phyloP scores from a whole-genome alignment of 1,139 yeast species.

The Pichia sp. region DNA sequence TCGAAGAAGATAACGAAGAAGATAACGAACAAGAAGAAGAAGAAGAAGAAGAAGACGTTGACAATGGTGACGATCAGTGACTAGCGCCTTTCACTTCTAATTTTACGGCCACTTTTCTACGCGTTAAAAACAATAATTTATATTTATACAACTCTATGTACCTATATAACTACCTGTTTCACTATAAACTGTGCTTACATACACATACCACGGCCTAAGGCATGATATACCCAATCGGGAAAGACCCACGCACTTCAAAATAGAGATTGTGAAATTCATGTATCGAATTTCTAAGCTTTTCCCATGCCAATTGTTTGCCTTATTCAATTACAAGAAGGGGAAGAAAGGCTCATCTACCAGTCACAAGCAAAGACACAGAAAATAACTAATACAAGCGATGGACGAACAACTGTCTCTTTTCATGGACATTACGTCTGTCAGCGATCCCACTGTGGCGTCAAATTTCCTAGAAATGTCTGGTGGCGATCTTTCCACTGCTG shows the following conservation, averaged over 20 bases:
- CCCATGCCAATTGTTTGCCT: neutral
- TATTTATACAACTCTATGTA: neutral
- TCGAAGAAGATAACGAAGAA: neutral
- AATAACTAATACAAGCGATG: constrained; percentile 14
- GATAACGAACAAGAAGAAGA: neutral
- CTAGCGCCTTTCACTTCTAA: neutral
- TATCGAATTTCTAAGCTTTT: neutral
- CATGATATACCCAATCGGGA: neutral
- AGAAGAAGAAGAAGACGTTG: neutral
- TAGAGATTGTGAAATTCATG: neutral
- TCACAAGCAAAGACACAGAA: neutral
- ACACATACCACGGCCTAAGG: neutral
- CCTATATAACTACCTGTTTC: neutral
- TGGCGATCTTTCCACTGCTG: constrained; percentile 78
- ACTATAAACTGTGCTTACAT: neutral
- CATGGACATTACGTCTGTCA: constrained; percentile 77
- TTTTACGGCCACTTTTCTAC: neutral
- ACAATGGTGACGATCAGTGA: neutral
- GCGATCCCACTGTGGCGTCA: constrained; percentile 64
- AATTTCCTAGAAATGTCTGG: constrained; percentile 79
- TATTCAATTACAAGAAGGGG: neutral
- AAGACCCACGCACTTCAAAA: neutral
- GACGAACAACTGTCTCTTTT: constrained; percentile 62
- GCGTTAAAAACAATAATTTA: neutral
- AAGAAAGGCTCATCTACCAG: neutral